Conservation (phyloP, 306 rosid genomes). For the Vigna unguiculata region DNA sequence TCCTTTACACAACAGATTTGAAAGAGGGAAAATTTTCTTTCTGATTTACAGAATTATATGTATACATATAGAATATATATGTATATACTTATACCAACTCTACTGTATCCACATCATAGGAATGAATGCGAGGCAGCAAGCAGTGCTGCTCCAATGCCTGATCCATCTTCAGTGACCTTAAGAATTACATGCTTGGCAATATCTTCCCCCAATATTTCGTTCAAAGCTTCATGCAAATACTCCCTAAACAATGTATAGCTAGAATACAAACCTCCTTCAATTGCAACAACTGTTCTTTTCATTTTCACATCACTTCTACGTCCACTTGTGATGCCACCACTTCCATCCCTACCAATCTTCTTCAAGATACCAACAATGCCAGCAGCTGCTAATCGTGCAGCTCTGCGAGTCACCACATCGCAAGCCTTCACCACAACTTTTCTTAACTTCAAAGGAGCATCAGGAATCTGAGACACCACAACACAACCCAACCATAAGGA, state of each 20-base stretch:
- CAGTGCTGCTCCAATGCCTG: conserved; percentile 79
- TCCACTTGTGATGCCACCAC: conserved; percentile 72
- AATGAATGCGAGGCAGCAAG: conserved; percentile 72
- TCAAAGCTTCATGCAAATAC: conserved; percentile 73
- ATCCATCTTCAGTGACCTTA: conserved; percentile 76
- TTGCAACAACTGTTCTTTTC: conserved; percentile 75
- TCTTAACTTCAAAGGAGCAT: conserved; percentile 65
- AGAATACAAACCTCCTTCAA: conserved; percentile 76
- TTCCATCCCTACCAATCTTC: conserved; percentile 90
- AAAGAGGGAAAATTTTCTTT: conserved; percentile 45
- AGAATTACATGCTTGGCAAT: conserved; percentile 73
- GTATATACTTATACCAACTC: conserved; percentile 54
- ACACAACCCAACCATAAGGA: conserved; percentile 14
- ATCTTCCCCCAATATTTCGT: conserved; percentile 78
- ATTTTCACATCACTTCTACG: conserved; percentile 62
- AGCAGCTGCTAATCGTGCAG: conserved; percentile 82
- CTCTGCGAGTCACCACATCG: conserved; percentile 72
- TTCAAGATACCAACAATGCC: conserved; percentile 83
- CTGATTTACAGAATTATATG: conserved; percentile 66
- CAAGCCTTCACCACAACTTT: conserved; percentile 73
- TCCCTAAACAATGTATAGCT: conserved; percentile 68
- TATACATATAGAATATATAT: conserved; percentile 58
- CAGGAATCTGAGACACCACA: conserved; percentile 58
- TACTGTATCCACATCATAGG: conserved; percentile 64
- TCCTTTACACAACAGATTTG: conserved; percentile 57